phyloP scores from a whole-genome alignment of 371 early-diverging fungal genomes.

The Syncephalastrum racemosum region DNA sequence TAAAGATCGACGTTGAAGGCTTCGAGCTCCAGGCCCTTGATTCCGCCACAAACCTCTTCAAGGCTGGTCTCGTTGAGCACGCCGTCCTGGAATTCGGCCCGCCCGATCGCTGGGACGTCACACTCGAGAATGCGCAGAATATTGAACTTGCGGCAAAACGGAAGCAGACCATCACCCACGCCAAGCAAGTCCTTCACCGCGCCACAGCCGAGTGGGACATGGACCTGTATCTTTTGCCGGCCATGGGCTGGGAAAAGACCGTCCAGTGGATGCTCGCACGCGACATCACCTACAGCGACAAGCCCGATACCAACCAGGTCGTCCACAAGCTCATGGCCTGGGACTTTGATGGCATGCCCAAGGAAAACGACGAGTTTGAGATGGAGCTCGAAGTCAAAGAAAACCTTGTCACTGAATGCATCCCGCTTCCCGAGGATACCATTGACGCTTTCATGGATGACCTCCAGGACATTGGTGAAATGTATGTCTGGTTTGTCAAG shows the following conservation, averaged over 20 bases:
- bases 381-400: conserved; percentile 31
- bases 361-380: conserved; percentile 46
- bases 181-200: conserved; percentile 13
- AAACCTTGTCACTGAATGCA: conserved; percentile 38
- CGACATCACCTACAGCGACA: conserved; percentile 25
- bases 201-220: conserved; percentile 31
- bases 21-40: conserved; percentile 45
- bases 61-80: conserved; percentile 40
- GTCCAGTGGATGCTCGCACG: conserved; percentile 34
- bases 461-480: conserved; percentile 40
- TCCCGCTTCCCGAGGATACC: conserved; percentile 29
- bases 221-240: conserved; percentile 43
- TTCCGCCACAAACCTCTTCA: conserved; percentile 36
- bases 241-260: conserved; percentile 40
- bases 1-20: conserved; percentile 53
- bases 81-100: conserved; percentile 48
- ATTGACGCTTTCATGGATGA: conserved; percentile 38
- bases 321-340: conserved; percentile 39
- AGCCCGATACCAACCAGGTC: conserved; percentile 23
- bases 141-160: conserved; percentile 21
- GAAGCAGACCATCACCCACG: conserved; percentile 16
- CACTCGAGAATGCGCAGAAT: conserved; percentile 18
- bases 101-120: conserved; percentile 46
- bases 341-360: conserved; percentile 42
- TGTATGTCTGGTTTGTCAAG: conserved; percentile 50